Base-by-base conservation (phyloP, 352 stramenopile species). In the Phytophthora hybrid region DNA sequence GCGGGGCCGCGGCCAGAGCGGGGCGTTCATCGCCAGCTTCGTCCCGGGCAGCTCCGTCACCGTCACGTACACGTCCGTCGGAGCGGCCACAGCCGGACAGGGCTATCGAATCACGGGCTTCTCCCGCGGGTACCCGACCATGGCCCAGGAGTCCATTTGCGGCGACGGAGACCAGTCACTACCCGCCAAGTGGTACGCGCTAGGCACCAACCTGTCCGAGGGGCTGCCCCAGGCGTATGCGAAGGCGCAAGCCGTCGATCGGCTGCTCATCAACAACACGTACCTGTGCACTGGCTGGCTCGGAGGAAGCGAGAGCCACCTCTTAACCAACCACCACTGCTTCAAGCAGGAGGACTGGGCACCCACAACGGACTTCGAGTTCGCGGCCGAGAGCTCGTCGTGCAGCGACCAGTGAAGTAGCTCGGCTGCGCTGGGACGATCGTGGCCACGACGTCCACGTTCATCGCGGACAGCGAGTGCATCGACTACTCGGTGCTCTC, bases 251-350 rank as follows among this genome's bases (percentile, higher is more conserved):
- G n/a, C n/a, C n/a, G n/a, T n/a, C n/a, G n/a, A n/a, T n/a, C n/a
- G n/a, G n/a, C n/a, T n/a, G n/a, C n/a, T n/a, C n/a, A n/a, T n/a
- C n/a, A n/a, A n/a, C n/a, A n/a, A n/a, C n/a, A n/a, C n/a, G n/a
- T n/a, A n/a, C n/a, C n/a, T n/a, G n/a, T n/a, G n/a, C n/a, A n/a
- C n/a, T n/a, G 86, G 86, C 10, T 93, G 84, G 78, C 82, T 93
- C 19, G 71, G 54, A 31, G 87, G 83, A 13, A 91, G 74, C 49
- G 77, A 90, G 37, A 80, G 82, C 1, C 84, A 94, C 65, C 21
- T 94, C 21, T 78, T 93, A 69, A 93, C 87, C 8, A 93, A 93
- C 75, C 67, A 85, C 19, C 85, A 94, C 70, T 94, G 84, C 66
- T 91, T 91, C 49, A 56, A 79, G 16, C 32, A n/a, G n/a, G n/a